Percentiles rank a stretch among this genome's conserved stretches.
phyloP scores from a whole-genome alignment of 306 rosid species.

The Prunus mongolica region DNA sequence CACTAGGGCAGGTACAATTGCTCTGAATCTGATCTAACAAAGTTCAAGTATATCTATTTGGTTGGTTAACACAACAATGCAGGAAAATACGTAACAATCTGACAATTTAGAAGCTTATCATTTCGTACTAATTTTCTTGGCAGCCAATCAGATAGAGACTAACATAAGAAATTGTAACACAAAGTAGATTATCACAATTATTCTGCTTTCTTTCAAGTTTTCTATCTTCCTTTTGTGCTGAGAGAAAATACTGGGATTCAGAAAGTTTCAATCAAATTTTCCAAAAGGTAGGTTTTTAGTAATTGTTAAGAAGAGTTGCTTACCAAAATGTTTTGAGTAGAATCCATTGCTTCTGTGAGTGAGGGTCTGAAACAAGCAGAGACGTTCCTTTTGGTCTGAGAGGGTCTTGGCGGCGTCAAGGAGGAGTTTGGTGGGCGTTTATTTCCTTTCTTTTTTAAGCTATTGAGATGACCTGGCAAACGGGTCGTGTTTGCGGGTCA shows the following conservation, averaged over 20 bases:
- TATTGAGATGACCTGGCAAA: no score
- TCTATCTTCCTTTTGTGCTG: not conserved
- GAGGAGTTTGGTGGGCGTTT: no score
- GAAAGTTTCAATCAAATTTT: no score
- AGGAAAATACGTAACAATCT: not conserved
- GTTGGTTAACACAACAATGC: not conserved
- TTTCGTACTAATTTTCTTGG: not conserved
- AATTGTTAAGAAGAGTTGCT: not conserved
- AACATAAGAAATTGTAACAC: not conserved
- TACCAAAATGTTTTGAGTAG: not conserved
- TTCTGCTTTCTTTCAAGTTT: not conserved
- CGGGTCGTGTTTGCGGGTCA: no score
- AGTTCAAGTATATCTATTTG: not conserved
- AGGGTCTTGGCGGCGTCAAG: not conserved
- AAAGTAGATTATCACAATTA: not conserved
- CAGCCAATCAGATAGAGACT: not conserved
- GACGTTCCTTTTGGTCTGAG: not conserved
- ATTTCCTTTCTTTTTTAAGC: no score
- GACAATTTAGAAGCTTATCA: not conserved
- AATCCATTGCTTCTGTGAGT: not conserved
- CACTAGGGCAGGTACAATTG: not conserved
- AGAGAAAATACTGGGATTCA: not conserved
- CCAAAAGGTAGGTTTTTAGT: not conserved
- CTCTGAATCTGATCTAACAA: not conserved
- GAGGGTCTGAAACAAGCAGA: not conserved